A percentile compares a stretch with the other conserved stretches of the same genome.
These are phyloP conservation scores for Glomus cerebriforme DNA, from an alignment of 192 early-diverging fungal genomes.

Conservation along the genomic window DNA sequence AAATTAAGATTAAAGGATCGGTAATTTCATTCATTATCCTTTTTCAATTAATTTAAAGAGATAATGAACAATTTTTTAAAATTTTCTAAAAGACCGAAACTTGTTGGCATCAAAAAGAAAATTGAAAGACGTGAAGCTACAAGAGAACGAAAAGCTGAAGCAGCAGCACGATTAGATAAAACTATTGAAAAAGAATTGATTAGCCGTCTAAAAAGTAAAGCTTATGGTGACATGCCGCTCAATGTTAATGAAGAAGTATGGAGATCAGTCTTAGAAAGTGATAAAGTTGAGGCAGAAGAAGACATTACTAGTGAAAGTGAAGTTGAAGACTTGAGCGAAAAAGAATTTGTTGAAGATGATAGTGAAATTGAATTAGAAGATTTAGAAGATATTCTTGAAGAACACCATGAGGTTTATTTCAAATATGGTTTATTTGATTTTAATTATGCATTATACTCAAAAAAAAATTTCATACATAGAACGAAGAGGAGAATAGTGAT, in stretches of 20 bases:
- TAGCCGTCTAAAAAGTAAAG: constrained; percentile 86
- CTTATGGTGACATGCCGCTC: constrained; percentile 95
- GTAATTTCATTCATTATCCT: constrained; percentile 11
- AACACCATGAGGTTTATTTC: constrained; percentile 15
- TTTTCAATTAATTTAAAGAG: constrained; percentile 11
- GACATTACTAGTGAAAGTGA: constrained; percentile 76
- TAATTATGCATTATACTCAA: not conserved
- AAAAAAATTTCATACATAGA: not conserved
- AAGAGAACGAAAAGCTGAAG: constrained; percentile 88
- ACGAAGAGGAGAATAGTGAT: constrained; percentile 6
- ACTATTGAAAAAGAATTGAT: constrained; percentile 96
- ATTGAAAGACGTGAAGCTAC: constrained; percentile 83
- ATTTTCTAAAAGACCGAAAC: constrained; percentile 57
- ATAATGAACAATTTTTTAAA: not conserved
- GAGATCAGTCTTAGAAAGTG: constrained; percentile 81
- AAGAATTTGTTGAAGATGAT: constrained; percentile 63
- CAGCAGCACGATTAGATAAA: constrained; percentile 87
- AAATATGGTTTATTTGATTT: not conserved
- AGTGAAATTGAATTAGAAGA: constrained; percentile 65
- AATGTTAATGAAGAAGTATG: constrained; percentile 92
- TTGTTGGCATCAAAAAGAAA: constrained; percentile 94
- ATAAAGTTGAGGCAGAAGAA: constrained; percentile 68
- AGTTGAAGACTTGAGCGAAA: constrained; percentile 56
- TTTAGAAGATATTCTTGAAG: constrained; percentile 56
- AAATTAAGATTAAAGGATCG: constrained; percentile 81